Base-by-base conservation (phyloP, 306 rosid genomes). In the Cyclanthera cordifolia region DNA sequence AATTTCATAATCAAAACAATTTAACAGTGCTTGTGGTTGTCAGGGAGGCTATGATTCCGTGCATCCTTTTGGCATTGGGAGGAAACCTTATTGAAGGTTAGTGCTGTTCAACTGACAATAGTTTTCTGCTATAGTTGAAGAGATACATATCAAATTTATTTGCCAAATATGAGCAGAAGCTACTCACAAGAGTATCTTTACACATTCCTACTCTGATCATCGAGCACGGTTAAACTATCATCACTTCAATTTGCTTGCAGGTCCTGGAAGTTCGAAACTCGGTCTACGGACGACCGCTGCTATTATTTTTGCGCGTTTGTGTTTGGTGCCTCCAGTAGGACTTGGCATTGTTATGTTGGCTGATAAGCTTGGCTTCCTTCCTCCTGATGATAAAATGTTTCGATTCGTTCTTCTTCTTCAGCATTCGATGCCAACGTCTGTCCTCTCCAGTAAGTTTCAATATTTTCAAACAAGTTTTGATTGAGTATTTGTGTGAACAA, bases 11-110 rank as follows among this genome's bases (percentile, higher is more conserved):
- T 15, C 45, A 52, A 13, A 71, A 49, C 52, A 20, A 53, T 78
- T 75, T 83, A 65, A 85, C 51, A 72, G 50, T 74, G 53, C 30
- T 71, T 79, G 50, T 79, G 67, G 10, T 88, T 76, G 41, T 79
- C 90, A 94, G 99, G 90, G 97, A 84, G 74, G 99, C 99, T 57
- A 94, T 94, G 99, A 88, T 94, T 82, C 99, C 99, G 8, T 94
- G 97, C 89, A 94, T 94, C 80, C 84, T 94, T 67, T 78, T 94
- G 86, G 99, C 99, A 39, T 74, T 94, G 70, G 99, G 99, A 71
- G 97, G 99, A 67, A 94, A 88, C 83, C 97, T 94, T 71, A 75
- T 94, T 11, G 90, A 94, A 53, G 99, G 99, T 94, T 78, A 84
- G 81, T 34, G 41, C 73, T 41, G 76, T 32, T 71, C 72, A 8